Percentiles rank a stretch among this genome's conserved stretches.
Conservation (phyloP, 176 grass and related monocot species). For the Ananas comosus region DNA sequence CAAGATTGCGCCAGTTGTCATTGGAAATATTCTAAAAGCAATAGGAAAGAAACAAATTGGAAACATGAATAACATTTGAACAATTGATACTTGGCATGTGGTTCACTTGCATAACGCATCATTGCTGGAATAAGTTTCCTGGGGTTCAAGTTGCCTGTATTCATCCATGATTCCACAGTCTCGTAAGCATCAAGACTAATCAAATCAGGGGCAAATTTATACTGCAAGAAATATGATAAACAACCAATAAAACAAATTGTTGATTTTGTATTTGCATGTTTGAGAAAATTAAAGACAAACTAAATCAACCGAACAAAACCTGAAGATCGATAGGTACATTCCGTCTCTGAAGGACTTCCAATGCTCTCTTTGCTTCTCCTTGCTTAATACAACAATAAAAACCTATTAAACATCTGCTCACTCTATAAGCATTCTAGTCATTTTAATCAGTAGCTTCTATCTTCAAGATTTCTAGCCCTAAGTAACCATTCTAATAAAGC, state of each 20-base stretch:
- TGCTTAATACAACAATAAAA: conserved; percentile 32
- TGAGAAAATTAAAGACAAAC: conserved; percentile 2
- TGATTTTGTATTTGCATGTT: not conserved
- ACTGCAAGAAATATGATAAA: conserved; percentile 43
- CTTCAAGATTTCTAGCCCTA: too few species aligned
- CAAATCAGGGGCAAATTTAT: conserved; percentile 97
- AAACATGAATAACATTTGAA: not conserved
- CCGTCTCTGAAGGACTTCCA: conserved; percentile 79
- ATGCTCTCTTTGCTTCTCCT: conserved; percentile 95
- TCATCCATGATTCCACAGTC: conserved; percentile 99
- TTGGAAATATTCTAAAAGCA: not conserved
- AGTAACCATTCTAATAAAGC: too few species aligned
- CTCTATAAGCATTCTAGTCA: too few species aligned
- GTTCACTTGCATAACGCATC: conserved; percentile 99
- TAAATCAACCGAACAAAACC: conserved; percentile 22
- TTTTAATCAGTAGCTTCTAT: too few species aligned
- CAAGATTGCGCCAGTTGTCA: too few species aligned
- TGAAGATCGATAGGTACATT: conserved; percentile 86
- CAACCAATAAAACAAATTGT: not conserved
- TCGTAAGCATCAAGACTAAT: conserved; percentile 96
- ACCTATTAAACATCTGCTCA: too few species aligned
- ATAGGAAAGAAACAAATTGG: conserved; percentile 10
- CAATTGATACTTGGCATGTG: conserved; percentile 75
- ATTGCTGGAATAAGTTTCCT: conserved; percentile 98
- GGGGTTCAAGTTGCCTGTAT: conserved; percentile 80